A percentile compares a stretch with the other conserved stretches of the same genome.
These are phyloP conservation scores for Blepharisma undulans DNA, from an alignment of 169 alveolate genomes.

Conservation along the genomic window DNA sequence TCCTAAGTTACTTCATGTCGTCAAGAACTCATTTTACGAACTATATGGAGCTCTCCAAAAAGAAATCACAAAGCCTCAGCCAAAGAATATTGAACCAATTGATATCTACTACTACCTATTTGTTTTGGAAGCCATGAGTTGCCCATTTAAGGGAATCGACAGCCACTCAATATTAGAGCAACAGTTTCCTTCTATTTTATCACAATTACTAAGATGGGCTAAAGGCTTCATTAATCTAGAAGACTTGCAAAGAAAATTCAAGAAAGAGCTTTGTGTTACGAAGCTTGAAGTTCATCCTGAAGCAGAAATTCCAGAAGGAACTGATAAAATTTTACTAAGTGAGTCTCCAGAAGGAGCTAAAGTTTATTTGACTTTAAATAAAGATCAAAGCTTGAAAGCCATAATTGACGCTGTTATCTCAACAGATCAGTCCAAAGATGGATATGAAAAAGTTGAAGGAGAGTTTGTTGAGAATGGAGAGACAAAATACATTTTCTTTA, in stretches of 20 bases:
- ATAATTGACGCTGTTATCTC: background rate
- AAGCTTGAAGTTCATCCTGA: background rate
- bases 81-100: background rate
- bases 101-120: background rate
- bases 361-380: background rate
- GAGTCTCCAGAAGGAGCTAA: background rate
- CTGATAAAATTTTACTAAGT: background rate
- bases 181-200: background rate
- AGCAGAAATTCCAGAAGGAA: background rate
- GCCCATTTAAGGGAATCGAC: slow-evolving; percentile 14
- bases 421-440: background rate
- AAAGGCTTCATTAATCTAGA: slow-evolving; percentile 32
- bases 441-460: background rate
- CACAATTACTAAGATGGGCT: background rate
- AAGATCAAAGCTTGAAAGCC: background rate
- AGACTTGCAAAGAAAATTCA: background rate
- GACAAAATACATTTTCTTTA: background rate
- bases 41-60: background rate
- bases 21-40: background rate
- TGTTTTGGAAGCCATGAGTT: slow-evolving; percentile 31
- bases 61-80: background rate
- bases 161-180: slow-evolving; percentile 28
- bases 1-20: background rate
- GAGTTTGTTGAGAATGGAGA: background rate
- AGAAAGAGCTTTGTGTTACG: slow-evolving; percentile 11